Base-by-base conservation (phyloP, 805 yeast genomes). In the Spathaspora gorwiae region DNA sequence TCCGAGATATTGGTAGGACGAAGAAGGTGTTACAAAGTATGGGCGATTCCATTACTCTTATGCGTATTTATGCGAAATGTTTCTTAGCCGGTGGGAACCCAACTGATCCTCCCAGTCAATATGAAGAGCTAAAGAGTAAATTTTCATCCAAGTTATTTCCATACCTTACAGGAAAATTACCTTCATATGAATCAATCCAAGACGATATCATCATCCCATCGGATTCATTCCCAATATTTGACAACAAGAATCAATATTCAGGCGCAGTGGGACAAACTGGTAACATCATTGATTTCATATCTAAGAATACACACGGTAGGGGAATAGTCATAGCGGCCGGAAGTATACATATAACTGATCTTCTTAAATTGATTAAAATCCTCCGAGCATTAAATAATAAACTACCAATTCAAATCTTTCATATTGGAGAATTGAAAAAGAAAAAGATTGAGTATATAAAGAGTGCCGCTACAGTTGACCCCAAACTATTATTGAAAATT, bases 221-320 rank as follows among this genome's bases (percentile, higher is more conserved):
- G 5, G 13, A 35, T 27, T 10, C 38, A 26, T 43, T 46, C 34
- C 50, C 53, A 12, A 29, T 37, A 14, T 40, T 12, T 13, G 37
- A 46, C 14, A 10, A 35, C 14, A 33, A 42, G 3, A 36, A 32
- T 14, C 36, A 26, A 14, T 19, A 47, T 42, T 27, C 53, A 57
- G n/a, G 34, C 30, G 29, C 8, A 7, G 43, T 48, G 12, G 43
- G 43, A 8, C 41, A 47, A 14, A 34, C 43, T 2, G 46, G 52
- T 2, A 49, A 57, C 38, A 30, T 45, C 13, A 64, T 78, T 43
- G 73, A 75, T 50, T 65, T 75, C 37, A 58, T 77, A 26, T 72
- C 73, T 55, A 46, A 53, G 26, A 45, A 50, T 35, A 45, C 56
- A 35, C 55, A 57, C 35, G 72, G 70, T 1, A 57, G 46, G 41